These are phyloP conservation scores for Neopestalotiopsis rosae DNA, from an alignment of 2,329 filamentous ascomycete species.

Conservation along the genomic window DNA sequence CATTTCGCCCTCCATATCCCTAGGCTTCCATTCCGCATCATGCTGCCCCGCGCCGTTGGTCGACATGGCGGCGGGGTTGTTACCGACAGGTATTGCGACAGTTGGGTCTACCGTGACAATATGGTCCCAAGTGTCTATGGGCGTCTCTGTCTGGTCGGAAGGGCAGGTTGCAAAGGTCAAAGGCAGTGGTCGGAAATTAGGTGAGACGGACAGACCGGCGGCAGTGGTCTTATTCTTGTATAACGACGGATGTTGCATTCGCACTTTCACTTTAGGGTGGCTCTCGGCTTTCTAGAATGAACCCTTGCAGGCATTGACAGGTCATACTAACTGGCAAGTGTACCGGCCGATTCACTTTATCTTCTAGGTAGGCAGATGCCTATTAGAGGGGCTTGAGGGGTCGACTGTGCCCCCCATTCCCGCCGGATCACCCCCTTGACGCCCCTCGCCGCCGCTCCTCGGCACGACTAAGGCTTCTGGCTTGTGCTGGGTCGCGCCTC, in stretches of 20 bases:
- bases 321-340: not conserved
- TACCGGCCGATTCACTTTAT: not conserved
- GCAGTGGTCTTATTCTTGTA: not conserved
- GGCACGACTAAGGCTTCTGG: constrained; percentile 10
- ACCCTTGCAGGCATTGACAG: constrained; percentile 2
- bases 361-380: not conserved
- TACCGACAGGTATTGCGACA: not conserved
- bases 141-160: not conserved
- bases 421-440: not conserved
- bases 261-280: not conserved
- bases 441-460: not conserved
- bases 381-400: constrained; percentile 1
- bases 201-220: not conserved
- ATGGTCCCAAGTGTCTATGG: not conserved
- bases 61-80: not conserved
- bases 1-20: constrained; percentile 19
- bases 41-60: constrained; percentile 11
- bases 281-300: constrained; percentile 4
- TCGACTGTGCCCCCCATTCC: not conserved
- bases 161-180: not conserved
- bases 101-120: not conserved
- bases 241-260: not conserved
- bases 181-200: not conserved
- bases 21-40: constrained; percentile 7
- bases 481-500: not conserved